Evolutionary conservation across 192 early-diverging fungal species (phyloP).

Genomic region (Coemansia sp.): DNA sequence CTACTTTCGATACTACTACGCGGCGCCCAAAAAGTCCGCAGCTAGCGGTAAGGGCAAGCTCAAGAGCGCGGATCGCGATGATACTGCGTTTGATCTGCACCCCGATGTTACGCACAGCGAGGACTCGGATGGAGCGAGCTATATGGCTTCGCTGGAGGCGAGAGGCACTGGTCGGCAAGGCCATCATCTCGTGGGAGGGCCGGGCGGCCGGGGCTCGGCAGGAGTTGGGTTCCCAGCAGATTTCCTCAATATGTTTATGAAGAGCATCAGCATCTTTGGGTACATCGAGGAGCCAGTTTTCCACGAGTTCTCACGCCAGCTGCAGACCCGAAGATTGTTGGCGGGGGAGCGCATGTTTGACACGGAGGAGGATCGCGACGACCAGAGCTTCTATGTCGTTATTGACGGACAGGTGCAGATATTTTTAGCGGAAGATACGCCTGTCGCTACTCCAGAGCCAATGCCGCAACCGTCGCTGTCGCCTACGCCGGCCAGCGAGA

Average conservation of each 20-base stretch:
- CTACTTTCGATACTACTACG: conserved; percentile 46
- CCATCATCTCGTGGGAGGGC: background rate
- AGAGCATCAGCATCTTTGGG: conserved; percentile 91
- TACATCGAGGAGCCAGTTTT: conserved; percentile 96
- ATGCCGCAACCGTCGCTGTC: background rate
- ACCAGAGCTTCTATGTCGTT: conserved; percentile 87
- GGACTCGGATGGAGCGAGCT: conserved; percentile 30
- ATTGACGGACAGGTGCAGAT: conserved; percentile 94
- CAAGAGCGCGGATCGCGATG: conserved; percentile 11
- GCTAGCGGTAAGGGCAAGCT: conserved; percentile 7
- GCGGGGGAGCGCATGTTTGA: conserved; percentile 80
- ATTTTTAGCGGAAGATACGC: conserved; percentile 56
- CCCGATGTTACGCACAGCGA: conserved; percentile 38
- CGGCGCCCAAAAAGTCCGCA: conserved; percentile 27
- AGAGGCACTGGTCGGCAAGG: conserved; percentile 15
- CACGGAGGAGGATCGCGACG: conserved; percentile 59
- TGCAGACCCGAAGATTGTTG: conserved; percentile 73
- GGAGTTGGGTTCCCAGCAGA: conserved; percentile 45
- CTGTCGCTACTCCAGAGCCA: background rate
- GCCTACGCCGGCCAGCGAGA: background rate
- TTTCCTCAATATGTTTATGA: conserved; percentile 56
- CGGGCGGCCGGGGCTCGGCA: background rate
- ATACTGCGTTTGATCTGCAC: conserved; percentile 40
- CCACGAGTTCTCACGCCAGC: conserved; percentile 88
- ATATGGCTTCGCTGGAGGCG: conserved; percentile 37